These are phyloP conservation scores for Xylariaceae sp. DNA, from an alignment of 2,329 filamentous ascomycete genomes.

Conservation along the genomic window DNA sequence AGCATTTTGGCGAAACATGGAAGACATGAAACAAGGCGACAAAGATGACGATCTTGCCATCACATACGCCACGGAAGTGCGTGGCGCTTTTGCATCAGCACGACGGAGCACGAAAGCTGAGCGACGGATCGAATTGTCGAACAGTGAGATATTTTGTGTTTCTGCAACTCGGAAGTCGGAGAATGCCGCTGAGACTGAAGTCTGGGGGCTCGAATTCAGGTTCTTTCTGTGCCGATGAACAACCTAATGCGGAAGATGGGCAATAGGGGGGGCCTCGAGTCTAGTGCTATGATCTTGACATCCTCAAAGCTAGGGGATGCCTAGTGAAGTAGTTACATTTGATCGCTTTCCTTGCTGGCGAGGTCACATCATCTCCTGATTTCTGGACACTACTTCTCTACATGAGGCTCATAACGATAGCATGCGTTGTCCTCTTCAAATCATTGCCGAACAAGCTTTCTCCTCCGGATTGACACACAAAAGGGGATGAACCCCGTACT, in stretches of 20 bases:
- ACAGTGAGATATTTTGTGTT: background rate
- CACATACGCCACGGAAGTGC: background rate
- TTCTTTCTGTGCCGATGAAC: slow-evolving; percentile 49
- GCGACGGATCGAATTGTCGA: background rate
- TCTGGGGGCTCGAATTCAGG: slow-evolving; percentile 32
- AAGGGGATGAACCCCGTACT: too few species aligned
- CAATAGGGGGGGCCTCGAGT: slow-evolving; percentile 48
- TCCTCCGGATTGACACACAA: too few species aligned
- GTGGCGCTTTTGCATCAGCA: background rate
- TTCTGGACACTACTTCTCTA: too few species aligned
- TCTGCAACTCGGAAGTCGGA: background rate
- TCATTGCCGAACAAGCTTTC: too few species aligned
- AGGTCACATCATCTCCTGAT: background rate
- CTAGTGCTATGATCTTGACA: slow-evolving; percentile 53
- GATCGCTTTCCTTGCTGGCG: too few species aligned
- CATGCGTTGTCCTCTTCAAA: too few species aligned
- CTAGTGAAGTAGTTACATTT: too few species aligned
- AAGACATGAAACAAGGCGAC: background rate
- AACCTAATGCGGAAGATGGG: slow-evolving; percentile 52
- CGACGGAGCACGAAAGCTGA: background rate
- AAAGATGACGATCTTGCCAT: background rate
- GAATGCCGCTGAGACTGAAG: slow-evolving; percentile 27
- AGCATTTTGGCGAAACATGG: too few species aligned
- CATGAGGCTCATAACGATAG: too few species aligned
- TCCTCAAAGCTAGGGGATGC: slow-evolving; percentile 46